These are phyloP conservation scores for Tolypocladium pustulatum DNA, from an alignment of 2,329 filamentous ascomycete genomes.

Conservation along the genomic window DNA sequence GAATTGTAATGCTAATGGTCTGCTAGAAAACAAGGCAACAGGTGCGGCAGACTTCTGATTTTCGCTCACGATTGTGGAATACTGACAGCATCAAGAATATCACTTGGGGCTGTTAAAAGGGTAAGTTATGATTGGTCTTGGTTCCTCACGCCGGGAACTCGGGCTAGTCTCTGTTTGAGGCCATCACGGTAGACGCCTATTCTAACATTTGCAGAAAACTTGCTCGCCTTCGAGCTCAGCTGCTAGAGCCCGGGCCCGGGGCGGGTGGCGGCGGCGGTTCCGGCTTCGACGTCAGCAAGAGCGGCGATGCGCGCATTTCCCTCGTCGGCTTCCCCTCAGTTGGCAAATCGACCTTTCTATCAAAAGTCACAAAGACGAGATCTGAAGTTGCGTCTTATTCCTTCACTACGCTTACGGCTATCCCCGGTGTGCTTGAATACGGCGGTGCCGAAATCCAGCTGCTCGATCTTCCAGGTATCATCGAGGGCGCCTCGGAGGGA, in stretches of 20 bases:
- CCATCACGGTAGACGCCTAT: background rate
- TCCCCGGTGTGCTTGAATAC: conserved; percentile 94
- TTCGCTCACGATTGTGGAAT: background rate
- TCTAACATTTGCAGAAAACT: conserved; percentile 60
- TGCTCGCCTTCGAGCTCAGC: conserved; percentile 83
- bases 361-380: conserved; percentile 95
- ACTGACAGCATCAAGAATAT: conserved; percentile 57
- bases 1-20: conserved; percentile 14
- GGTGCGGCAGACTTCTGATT: conserved; percentile 47
- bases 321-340: conserved; percentile 98
- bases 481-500: conserved; percentile 90
- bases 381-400: conserved; percentile 93
- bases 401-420: conserved; percentile 95
- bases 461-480: conserved; percentile 94
- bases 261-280: conserved; percentile 66
- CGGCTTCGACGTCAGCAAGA: conserved; percentile 92
- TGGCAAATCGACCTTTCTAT: conserved; percentile 97
- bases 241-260: conserved; percentile 80
- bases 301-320: conserved; percentile 90
- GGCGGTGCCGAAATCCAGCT: conserved; percentile 97
- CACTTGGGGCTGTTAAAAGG: conserved; percentile 96
- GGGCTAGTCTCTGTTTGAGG: background rate
- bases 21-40: conserved; percentile 92
- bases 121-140: conserved; percentile 36
- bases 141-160: background rate